Base-by-base conservation (phyloP, 371 early-diverging fungal genomes). In the Phascolomyces articulosus region DNA sequence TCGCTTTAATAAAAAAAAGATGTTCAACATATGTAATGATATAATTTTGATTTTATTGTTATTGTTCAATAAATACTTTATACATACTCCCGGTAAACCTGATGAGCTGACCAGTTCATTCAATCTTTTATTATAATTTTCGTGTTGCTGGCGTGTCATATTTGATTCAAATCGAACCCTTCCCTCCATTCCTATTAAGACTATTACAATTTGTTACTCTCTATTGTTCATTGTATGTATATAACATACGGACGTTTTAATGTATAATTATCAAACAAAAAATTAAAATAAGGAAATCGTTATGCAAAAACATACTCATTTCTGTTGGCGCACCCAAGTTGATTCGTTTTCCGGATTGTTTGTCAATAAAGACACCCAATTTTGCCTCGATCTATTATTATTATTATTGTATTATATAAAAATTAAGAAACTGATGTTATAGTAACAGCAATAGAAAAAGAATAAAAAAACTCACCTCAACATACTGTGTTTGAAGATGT, bases 381-480 rank as follows among this genome's bases (percentile, higher is more conserved):
- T 95, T 95, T 18, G 91, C 94, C 70, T 95, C 95, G 63, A 95
- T 92, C 91, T 91, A 63, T 21, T 41, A n/a, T 29, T 20, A 28
- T 28, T 1, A 34, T 24, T 56, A 31, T 28, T 16, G 16, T 4
- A 4, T 44, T 44, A 44, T 44, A 4, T n/a, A n/a, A n/a, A n/a
- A n/a, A n/a, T n/a, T n/a, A n/a, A n/a, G n/a, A n/a, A n/a, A n/a
- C n/a, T n/a, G n/a, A n/a, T n/a, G n/a, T n/a, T 15, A 44, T 1
- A n/a, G 1, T 4, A 1, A 44, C 15, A 44, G n/a, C 8, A 16
- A n/a, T 4, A n/a, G 44, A 1, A 4, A 6, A 16, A 44, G 44
- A 44, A 7, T n/a, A 44, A 44, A 18, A 13, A 51, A 18, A 44
- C 58, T 63, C 74, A 88, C 89, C 77, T 91, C 92, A 18, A 91